Evolutionary conservation across 805 yeast species (phyloP), one percentile per base, ranked within the genome.

Genomic region (Lipomyces starkeyi): DNA sequence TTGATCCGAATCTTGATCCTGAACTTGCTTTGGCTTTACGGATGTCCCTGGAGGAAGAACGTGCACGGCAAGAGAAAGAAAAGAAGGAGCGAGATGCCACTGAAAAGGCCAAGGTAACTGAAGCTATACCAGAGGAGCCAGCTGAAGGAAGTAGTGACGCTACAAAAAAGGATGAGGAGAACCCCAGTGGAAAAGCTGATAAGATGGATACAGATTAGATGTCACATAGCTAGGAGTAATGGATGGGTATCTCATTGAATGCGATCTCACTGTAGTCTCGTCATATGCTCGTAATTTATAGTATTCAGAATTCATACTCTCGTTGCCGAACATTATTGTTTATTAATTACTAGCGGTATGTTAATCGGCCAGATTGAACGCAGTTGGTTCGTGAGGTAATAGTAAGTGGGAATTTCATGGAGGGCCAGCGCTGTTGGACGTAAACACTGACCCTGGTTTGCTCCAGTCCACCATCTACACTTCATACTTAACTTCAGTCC

Each of bases 1-100:
- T 86, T 53, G 98, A 94, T 79, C 94, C 97, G 40, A 88, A 88
- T 73, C 90, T 92, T 87, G 99, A 95, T 75, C 98, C 98, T 40
- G 99, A 95, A 80, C 86, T 95, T 77, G 99, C 98, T 0, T 84
- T 95, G 83, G 99, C 98, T 0, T 85, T 95, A 75, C 88, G 98
- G 77, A 83, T 95, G 79, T 94, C 98, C 0, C 83, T 95, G 75
- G 98, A 95, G 77, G 99, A 95, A 77, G 98, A 94, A 78, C 91
- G 89, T 74, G 89, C 91, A 62, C 87, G 98, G 81, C 97, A 92
- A 77, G 97, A 91, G 72, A 85, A 93, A 76, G 78, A 77, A 58
- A 69, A 63, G 59, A 58, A 65, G 61, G 63, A 53, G 27, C 59
- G 53, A 22, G 70, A 66, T n/a, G 60, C 60, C 22, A 61, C 61